phyloP scores from a whole-genome alignment of 164 flowering plant genomes.

The Nymphaea colorata region DNA sequence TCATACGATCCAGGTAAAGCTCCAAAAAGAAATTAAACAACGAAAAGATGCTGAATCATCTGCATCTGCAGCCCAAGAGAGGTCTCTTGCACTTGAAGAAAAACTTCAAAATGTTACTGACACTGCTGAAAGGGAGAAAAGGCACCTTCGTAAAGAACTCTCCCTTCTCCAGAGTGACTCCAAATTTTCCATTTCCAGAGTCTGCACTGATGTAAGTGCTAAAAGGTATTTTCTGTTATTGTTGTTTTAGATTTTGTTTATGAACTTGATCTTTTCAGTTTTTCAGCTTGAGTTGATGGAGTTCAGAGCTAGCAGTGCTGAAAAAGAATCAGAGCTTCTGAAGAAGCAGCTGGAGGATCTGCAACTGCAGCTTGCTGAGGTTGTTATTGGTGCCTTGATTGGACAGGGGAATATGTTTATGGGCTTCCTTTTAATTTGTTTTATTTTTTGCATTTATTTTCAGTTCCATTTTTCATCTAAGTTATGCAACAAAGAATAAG shows the following conservation, averaged over 20 bases:
- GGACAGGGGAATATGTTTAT: too few species aligned
- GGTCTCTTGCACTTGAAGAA: conserved; percentile 36
- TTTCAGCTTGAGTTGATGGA: conserved; percentile 73
- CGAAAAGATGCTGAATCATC: conserved; percentile 61
- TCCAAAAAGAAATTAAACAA: conserved; percentile 49
- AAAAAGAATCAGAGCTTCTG: conserved; percentile 53
- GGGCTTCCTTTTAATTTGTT: too few species aligned
- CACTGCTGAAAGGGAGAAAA: conserved; percentile 55
- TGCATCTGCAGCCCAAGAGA: conserved; percentile 58
- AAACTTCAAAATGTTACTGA: conserved; percentile 40
- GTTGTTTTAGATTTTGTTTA: background rate
- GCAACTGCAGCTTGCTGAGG: conserved; percentile 52
- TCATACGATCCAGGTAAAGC: conserved; percentile 34
- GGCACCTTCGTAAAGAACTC: conserved; percentile 43
- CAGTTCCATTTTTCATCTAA: too few species aligned
- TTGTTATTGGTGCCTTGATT: background rate
- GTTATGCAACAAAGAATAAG: too few species aligned
- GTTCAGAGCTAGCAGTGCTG: conserved; percentile 68
- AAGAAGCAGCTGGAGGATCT: conserved; percentile 54
- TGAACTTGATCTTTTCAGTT: too few species aligned
- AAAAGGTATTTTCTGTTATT: background rate
- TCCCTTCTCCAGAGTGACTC: conserved; percentile 47
- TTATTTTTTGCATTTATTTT: too few species aligned
- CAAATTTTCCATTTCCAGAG: conserved; percentile 53
- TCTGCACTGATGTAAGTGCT: conserved; percentile 60